Conservation (phyloP, 2,329 filamentous ascomycete species). For the Trichoderma sp. region DNA sequence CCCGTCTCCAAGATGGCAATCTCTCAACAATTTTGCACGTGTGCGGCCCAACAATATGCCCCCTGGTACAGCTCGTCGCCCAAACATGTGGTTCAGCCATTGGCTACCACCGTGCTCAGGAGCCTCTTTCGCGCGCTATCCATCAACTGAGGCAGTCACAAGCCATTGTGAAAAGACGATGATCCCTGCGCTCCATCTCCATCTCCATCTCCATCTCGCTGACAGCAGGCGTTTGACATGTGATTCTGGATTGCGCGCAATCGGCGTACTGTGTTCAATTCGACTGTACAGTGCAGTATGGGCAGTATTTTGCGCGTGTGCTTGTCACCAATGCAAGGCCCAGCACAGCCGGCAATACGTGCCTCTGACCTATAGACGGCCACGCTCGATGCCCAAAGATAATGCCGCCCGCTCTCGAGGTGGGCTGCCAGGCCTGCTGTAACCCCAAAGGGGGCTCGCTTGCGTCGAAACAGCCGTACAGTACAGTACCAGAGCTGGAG, state of each 20-base stretch:
- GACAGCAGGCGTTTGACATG: constrained; percentile 14
- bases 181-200: neutral
- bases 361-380: neutral
- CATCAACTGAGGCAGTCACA: neutral
- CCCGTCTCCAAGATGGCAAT: neutral
- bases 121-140: neutral
- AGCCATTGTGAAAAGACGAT: neutral
- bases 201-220: neutral
- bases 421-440: constrained; percentile 1
- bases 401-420: constrained; percentile 10
- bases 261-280: neutral
- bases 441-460: constrained; percentile 7
- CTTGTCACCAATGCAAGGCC: neutral
- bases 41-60: constrained; percentile 18
- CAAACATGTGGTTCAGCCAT: constrained; percentile 43
- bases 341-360: neutral
- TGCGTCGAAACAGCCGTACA: neutral
- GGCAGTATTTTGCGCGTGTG: too few species aligned
- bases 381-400: neutral
- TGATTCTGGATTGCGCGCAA: neutral
- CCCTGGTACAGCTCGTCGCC: constrained; percentile 28
- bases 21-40: constrained; percentile 20
- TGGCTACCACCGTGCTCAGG: constrained; percentile 33
- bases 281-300: neutral
- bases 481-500: neutral